Evolutionary conservation across 768 basidiomycete genomes (phyloP), one percentile per base, ranked within the genome.

Genomic region (Tricholoma bakamatsutake): DNA sequence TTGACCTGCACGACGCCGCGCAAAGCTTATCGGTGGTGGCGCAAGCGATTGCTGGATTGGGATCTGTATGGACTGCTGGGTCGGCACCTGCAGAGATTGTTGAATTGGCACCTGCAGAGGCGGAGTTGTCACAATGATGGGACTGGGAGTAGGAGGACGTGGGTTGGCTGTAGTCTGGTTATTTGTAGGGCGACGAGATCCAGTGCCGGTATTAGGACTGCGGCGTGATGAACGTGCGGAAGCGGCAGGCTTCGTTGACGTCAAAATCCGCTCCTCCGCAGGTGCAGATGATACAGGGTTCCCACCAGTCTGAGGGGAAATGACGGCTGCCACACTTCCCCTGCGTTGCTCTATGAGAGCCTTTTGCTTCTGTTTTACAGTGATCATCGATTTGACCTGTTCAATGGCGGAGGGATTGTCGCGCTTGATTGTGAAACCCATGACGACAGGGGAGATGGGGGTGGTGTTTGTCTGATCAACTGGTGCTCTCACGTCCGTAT

Each of bases 21-120:
- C 85, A 68, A 90, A 90, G 68, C 85, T 88, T 66, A 87, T 88
- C 28, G 88, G 82, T 11, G 84, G 86, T 2, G 87, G 80, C 0
- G 85, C 82, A 6, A 87, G 71, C 0, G 84, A 78, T 62, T 81
- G 58, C 48, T 57, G 62, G 62, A 42, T 68, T 47, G 21, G 66
- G 2, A 17, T 30, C 59, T 66, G 73, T 62, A 43, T 64, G 57
- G 37, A 67, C 64, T 43, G 62, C 54, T 48, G 64, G 56, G 28
- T 57, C 55, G 24, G 66, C 0, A 49, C 47, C 59, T 66, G 73
- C 62, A 40, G 65, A 57, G 37, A 66, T 62, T 39, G 62, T 55
- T 47, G 65, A 56, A 21, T 58, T 56, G 18, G 66, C 8, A 33
- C 31, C 59, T 66, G 73, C 62, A 40, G 66, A 40, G 58, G 59